phyloP scores from a whole-genome alignment of 1,139 yeast genomes.

The Insectozyma bohioensis region DNA sequence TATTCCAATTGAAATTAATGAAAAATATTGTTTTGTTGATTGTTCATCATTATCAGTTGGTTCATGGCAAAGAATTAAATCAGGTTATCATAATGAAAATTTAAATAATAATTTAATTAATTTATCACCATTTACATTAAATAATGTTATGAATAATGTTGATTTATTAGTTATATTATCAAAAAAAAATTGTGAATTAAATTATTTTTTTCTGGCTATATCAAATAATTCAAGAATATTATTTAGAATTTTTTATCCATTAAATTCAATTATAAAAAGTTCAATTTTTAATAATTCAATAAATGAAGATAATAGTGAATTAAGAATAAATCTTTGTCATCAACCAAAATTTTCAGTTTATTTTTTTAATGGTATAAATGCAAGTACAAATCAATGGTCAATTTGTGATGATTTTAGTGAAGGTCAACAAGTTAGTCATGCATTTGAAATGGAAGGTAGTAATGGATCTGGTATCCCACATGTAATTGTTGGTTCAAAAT shows the following conservation, averaged over 20 bases:
- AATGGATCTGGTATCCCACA: conserved; percentile 47
- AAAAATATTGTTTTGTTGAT: conserved; percentile 66
- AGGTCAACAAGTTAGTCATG: conserved; percentile 74
- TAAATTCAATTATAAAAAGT: conserved; percentile 45
- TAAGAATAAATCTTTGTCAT: conserved; percentile 50
- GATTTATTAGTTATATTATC: conserved; percentile 68
- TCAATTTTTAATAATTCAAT: conserved; percentile 43
- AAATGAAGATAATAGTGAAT: conserved; percentile 33
- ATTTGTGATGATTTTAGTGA: conserved; percentile 82
- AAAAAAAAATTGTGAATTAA: conserved; percentile 66
- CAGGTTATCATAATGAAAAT: conserved; percentile 52
- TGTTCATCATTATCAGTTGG: conserved; percentile 70
- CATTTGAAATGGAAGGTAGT: conserved; percentile 42
- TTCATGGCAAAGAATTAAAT: conserved; percentile 73
- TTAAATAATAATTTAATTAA: conserved; percentile 51
- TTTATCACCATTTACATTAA: conserved; percentile 64
- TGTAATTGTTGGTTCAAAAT: conserved; percentile 52
- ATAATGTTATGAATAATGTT: conserved; percentile 61
- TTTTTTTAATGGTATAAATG: conserved; percentile 52
- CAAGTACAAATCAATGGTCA: conserved; percentile 70
- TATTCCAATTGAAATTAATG: conserved; percentile 59
- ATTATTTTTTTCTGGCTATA: conserved; percentile 71
- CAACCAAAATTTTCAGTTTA: conserved; percentile 78
- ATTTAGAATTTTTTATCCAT: conserved; percentile 70
- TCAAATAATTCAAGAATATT: conserved; percentile 65